phyloP scores from a whole-genome alignment of 108 stramenopile genomes.

The Cyclotella cryptica region DNA sequence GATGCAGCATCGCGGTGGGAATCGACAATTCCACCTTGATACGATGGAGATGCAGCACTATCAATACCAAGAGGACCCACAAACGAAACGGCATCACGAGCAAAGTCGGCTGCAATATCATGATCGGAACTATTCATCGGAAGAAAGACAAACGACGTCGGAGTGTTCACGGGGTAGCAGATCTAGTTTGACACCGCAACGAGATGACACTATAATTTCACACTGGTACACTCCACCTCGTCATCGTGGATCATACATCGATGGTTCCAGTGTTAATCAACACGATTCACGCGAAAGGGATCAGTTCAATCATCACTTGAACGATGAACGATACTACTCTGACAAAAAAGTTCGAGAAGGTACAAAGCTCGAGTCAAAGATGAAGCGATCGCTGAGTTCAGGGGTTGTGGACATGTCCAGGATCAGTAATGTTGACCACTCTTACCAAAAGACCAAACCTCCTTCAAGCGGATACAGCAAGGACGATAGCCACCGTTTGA shows the following conservation, averaged over 20 bases:
- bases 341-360: not conserved
- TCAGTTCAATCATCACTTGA: not conserved
- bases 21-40: not conserved
- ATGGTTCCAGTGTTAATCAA: not conserved
- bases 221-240: slow-evolving; percentile 6
- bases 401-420: not conserved
- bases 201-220: slow-evolving; percentile 8
- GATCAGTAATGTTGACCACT: not conserved
- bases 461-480: not conserved
- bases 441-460: not conserved
- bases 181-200: not conserved
- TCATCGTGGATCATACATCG: no score
- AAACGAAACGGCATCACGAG: not conserved
- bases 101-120: not conserved
- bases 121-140: slow-evolving; percentile 6
- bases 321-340: not conserved
- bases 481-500: not conserved
- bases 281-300: not conserved
- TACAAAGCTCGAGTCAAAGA: not conserved
- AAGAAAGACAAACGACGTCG: slow-evolving; percentile 11
- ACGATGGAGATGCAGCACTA: slow-evolving; percentile 5
- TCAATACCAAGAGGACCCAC: slow-evolving; percentile 5
- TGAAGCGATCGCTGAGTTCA: not conserved
- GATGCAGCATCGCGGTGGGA: no score
- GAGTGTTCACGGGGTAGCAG: not conserved